Base-by-base conservation (phyloP, 805 yeast genomes). In the Wickerhamiella spandovensis region DNA sequence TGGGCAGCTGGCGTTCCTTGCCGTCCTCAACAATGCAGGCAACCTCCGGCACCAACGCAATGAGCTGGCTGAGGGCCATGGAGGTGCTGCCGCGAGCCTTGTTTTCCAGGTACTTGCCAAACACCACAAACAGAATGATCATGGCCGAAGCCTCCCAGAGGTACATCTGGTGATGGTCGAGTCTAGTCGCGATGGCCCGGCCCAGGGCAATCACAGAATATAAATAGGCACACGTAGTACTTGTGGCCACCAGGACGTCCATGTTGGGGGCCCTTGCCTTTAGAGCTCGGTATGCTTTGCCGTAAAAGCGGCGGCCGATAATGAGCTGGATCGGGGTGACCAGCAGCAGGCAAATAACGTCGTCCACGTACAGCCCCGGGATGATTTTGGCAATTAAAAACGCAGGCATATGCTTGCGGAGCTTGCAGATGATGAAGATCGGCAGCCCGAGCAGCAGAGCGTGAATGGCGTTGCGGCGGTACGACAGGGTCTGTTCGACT, bases 31-130 rank as follows among this genome's bases (percentile, higher is more conserved):
- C 68, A 23, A 89, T 78, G 0, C 74, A 67, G 56, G 97, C 89
- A 2, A 74, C 71, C 1, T 85, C 73, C 1, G 98, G 97, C 0
- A 95, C 76, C 50, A 92, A 68, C 2, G 89, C 80, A 44, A 94
- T 72, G 43, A 92, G 72, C 56, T 80, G 78, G 0, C 96, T 82
- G 41, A 92, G 72, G 0, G 97, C 95, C 2, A 85, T 76, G 0
- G 97, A 85, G 0, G 97, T 92, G 52, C 84, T 86, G 3, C 97
- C 95, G 61, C 92, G 87, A 1, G 98, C 97, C 55, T 76, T 79
- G 65, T 84, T 85, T 62, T 92, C 99, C 21, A 89, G 70, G 76
- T 85, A 84, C 67, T 92, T 90, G 2, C 99, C 99, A 44, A 88
- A 68, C 8, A 92, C 76, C 24, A 92, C 88, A 64, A 88, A 92